Evolutionary conservation across 495 filamentous ascomycete genomes (phyloP), one percentile per base, ranked within the genome.

Genomic region (Trichocladium uniseriatum): DNA sequence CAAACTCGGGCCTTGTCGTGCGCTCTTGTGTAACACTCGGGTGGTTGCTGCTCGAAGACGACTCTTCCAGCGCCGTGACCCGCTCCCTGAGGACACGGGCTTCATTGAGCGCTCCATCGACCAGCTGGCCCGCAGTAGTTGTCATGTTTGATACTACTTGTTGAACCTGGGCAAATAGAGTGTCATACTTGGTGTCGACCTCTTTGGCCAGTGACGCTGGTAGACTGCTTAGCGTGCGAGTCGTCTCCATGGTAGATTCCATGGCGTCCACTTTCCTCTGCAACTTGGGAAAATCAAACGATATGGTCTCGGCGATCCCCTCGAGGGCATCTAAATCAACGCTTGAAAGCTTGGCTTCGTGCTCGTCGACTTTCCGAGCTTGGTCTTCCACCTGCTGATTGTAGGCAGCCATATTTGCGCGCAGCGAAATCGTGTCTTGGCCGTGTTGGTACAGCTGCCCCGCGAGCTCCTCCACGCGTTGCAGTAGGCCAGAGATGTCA

Each of bases 321-420:
- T 50, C 46, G 13, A 61, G 36, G 13, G 16, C 48, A 8, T 49
- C 42, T 10, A 48, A 32, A 42, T 56, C 53, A 6, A 51, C 32
- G 6, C 19, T 24, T 15, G 40, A 50, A 2, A 58, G 47, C 16
- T 49, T 55, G 8, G 36, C 14, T 20, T 48, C 43, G 5, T 54
- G 51, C n/a, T 47, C 43, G 5, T 48, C 35, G 16, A 48, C 29
- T 24, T 40, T 31, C 32, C 38, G 45, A 27, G 28, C 38, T 18
- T 43, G 29, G 3, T 56, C 15, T 6, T 39, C 45, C 19, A 51
- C 39, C 38, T 32, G 32, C 27, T 34, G 39, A 18, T 19, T 20
- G 15, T 29, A 35, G 39, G 19, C 6, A 19, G 31, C 10, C 5
- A 40, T 1, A 15, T 16, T 16, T 6, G n/a, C 13, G 36, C 42